Conservation (phyloP, 768 basidiomycete species). For the Pleurotus pulmonarius region DNA sequence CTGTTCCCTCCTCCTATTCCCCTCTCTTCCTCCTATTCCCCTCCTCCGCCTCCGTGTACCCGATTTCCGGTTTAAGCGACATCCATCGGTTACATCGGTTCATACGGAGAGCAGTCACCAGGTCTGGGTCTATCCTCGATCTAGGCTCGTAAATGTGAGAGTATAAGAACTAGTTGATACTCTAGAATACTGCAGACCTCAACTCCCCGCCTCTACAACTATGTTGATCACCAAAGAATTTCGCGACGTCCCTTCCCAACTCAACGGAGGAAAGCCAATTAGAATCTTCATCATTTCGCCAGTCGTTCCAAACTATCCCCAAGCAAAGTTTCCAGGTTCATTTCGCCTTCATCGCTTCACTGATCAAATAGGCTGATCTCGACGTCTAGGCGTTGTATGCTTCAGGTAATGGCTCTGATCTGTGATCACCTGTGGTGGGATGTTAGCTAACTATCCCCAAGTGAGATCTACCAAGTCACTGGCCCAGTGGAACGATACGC, state of each 20-base stretch:
- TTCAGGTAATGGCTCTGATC: slow-evolving; percentile 55
- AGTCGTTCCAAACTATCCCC: slow-evolving; percentile 73
- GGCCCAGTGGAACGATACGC: slow-evolving; percentile 94
- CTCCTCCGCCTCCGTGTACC: not conserved
- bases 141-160: no score
- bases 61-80: not conserved
- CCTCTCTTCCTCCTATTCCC: no score
- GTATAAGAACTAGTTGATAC: not conserved
- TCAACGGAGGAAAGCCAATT: slow-evolving; percentile 62
- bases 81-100: not conserved
- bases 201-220: slow-evolving; percentile 7
- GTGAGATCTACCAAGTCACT: slow-evolving; percentile 96
- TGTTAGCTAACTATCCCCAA: slow-evolving; percentile 21
- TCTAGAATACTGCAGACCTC: not conserved
- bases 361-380: not conserved
- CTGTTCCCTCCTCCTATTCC: no score
- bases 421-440: no score
- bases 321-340: slow-evolving; percentile 86
- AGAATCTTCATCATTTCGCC: slow-evolving; percentile 85
- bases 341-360: not conserved
- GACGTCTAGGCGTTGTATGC: slow-evolving; percentile 64
- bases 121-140: no score
- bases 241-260: slow-evolving; percentile 71
- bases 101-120: no score
- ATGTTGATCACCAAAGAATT: slow-evolving; percentile 85